phyloP scores from a whole-genome alignment of 768 basidiomycete genomes.

The Leccinum barrowsii region DNA sequence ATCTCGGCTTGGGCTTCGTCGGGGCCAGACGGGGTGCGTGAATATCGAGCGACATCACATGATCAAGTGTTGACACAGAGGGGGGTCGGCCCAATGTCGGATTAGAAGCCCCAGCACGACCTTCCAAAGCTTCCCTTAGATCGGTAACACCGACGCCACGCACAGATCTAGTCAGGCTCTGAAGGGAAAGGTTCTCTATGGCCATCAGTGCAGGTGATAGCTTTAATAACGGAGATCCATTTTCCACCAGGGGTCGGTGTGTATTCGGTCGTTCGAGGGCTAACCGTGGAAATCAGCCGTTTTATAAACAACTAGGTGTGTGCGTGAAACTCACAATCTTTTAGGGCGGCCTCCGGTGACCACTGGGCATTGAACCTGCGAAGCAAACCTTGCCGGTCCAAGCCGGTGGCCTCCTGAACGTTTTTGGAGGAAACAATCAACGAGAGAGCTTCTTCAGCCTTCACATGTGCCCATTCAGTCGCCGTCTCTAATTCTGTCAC shows the following conservation, averaged over 20 bases:
- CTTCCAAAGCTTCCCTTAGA: constrained; percentile 84
- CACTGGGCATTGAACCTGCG: constrained; percentile 57
- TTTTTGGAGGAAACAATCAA: constrained; percentile 49
- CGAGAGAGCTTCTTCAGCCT: constrained; percentile 51
- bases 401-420: constrained; percentile 61
- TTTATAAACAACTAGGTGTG: constrained; percentile 11
- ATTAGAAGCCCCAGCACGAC: constrained; percentile 80
- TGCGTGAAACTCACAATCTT: constrained; percentile 56
- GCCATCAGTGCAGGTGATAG: constrained; percentile 87
- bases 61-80: constrained; percentile 76
- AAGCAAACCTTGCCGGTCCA: constrained; percentile 54
- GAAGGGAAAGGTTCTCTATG: constrained; percentile 85
- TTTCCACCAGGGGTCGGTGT: constrained; percentile 65
- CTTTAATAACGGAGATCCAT: constrained; percentile 70
- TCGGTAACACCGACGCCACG: constrained; percentile 85
- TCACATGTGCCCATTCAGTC: constrained; percentile 38
- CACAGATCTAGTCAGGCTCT: constrained; percentile 75
- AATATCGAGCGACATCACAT: constrained; percentile 48
- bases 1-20: constrained; percentile 52
- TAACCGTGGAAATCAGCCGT: constrained; percentile 22
- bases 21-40: constrained; percentile 41
- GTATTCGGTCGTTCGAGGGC: constrained; percentile 53
- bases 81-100: constrained; percentile 63
- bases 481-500: constrained; percentile 20
- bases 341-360: constrained; percentile 72